These are phyloP conservation scores for Phaeosphaeria sp. DNA, from an alignment of 2,329 filamentous ascomycete species.

Conservation along the genomic window DNA sequence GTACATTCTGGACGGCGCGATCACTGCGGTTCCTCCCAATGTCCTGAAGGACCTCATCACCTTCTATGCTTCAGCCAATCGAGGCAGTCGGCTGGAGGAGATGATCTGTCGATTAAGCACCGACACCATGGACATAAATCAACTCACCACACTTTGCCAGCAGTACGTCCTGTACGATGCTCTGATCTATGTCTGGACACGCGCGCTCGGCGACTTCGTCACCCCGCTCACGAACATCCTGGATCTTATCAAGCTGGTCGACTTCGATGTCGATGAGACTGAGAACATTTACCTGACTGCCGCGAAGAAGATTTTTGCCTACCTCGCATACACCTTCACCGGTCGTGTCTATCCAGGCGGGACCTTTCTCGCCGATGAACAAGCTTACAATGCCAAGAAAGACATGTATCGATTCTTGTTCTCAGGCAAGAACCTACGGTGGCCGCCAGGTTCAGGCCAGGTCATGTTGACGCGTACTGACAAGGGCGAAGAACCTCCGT, in stretches of 20 bases:
- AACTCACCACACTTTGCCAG: constrained; percentile 89
- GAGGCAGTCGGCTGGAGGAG: constrained; percentile 83
- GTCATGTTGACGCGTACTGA: constrained; percentile 66
- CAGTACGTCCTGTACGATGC: constrained; percentile 93
- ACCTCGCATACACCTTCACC: constrained; percentile 89
- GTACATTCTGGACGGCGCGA: constrained; percentile 79
- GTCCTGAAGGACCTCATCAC: constrained; percentile 86
- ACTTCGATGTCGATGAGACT: constrained; percentile 63
- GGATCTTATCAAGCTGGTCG: constrained; percentile 64
- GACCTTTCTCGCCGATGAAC: constrained; percentile 72
- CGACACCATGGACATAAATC: constrained; percentile 88
- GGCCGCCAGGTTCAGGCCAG: constrained; percentile 71
- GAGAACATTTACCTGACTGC: constrained; percentile 71
- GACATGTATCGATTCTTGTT: constrained; percentile 95
- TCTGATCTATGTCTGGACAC: constrained; percentile 95
- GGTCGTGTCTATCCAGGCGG: constrained; percentile 92
- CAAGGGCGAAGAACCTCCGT: constrained; percentile 71
- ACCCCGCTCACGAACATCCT: constrained; percentile 88
- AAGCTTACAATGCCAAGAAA: constrained; percentile 78
- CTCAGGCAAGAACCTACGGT: constrained; percentile 77
- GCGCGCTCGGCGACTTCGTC: constrained; percentile 85
- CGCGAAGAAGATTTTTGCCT: constrained; percentile 91
- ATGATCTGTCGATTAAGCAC: constrained; percentile 94
- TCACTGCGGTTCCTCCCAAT: constrained; percentile 78
- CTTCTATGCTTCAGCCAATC: constrained; percentile 78